Percentiles rank a stretch among this genome's conserved stretches.
These are phyloP conservation scores for Austroboletus festivus DNA, from an alignment of 768 basidiomycete genomes.

Conservation along the genomic window DNA sequence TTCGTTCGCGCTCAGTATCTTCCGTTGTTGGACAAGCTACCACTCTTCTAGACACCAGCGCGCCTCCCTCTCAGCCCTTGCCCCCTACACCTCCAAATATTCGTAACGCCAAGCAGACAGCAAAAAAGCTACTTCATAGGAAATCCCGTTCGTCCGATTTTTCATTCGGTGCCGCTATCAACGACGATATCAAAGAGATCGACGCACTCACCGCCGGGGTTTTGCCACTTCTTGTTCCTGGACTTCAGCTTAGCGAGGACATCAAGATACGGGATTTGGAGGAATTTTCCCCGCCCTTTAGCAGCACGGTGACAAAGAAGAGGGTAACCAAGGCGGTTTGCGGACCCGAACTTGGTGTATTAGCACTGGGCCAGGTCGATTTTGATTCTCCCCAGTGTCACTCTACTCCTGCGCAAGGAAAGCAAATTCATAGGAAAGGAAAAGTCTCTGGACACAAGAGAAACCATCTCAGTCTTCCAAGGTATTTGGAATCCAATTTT, in stretches of 20 bases:
- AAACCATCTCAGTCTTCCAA: slow-evolving; percentile 65
- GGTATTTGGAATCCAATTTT: slow-evolving; percentile 27
- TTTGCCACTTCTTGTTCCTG: slow-evolving; percentile 65
- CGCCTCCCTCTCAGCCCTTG: slow-evolving; percentile 63
- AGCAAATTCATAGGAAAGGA: slow-evolving; percentile 29
- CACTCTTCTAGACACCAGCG: slow-evolving; percentile 38
- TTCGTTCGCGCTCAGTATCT: slow-evolving; percentile 59
- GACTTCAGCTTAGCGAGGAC: slow-evolving; percentile 54
- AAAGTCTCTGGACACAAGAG: slow-evolving; percentile 56
- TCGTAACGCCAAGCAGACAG: slow-evolving; percentile 48
- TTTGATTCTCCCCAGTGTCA: slow-evolving; percentile 57
- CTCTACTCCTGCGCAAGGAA: slow-evolving; percentile 55
- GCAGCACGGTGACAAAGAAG: slow-evolving; percentile 36
- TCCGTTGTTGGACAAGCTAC: slow-evolving; percentile 44
- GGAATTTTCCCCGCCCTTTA: slow-evolving; percentile 37
- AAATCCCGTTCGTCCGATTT: slow-evolving; percentile 65
- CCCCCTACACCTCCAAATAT: slow-evolving; percentile 75
- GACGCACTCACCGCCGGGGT: slow-evolving; percentile 69
- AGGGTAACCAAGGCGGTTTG: slow-evolving; percentile 18
- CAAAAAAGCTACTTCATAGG: slow-evolving; percentile 49
- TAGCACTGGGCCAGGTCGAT: slow-evolving; percentile 34
- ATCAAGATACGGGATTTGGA: slow-evolving; percentile 51
- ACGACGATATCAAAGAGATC: slow-evolving; percentile 56
- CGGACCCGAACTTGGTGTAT: slow-evolving; percentile 28
- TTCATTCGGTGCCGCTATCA: slow-evolving; percentile 55